Evolutionary conservation across 2,329 filamentous ascomycete genomes (phyloP).

Genomic region (Thielaviopsis euricoi): DNA sequence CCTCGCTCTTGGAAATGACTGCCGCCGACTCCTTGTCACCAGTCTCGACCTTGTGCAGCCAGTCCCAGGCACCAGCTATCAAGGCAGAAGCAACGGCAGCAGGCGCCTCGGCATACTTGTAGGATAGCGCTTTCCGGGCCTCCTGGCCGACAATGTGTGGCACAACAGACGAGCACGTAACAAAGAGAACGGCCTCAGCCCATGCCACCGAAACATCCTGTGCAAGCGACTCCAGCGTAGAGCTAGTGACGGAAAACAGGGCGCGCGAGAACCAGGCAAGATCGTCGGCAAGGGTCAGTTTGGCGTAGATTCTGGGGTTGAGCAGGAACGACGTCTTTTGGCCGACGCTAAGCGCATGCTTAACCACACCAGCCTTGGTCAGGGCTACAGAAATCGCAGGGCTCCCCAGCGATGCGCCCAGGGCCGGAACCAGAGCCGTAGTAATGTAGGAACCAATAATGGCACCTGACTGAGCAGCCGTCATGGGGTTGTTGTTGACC

Average conservation of each 20-base stretch:
- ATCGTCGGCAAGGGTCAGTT: slow-evolving; percentile 59
- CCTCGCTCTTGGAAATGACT: slow-evolving; percentile 45
- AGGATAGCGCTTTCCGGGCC: slow-evolving; percentile 43
- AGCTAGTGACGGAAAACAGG: slow-evolving; percentile 42
- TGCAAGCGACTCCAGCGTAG: slow-evolving; percentile 31
- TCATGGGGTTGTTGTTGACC: slow-evolving; percentile 57
- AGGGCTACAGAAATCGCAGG: slow-evolving; percentile 27
- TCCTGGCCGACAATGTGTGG: slow-evolving; percentile 47
- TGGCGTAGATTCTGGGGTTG: slow-evolving; percentile 70
- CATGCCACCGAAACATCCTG: slow-evolving; percentile 48
- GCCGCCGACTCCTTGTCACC: slow-evolving; percentile 68
- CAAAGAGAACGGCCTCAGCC: slow-evolving; percentile 73
- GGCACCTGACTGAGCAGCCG: slow-evolving; percentile 68
- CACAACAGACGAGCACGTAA: slow-evolving; percentile 47
- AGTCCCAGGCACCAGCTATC: slow-evolving; percentile 61
- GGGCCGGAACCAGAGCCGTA: slow-evolving; percentile 42
- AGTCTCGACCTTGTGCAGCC: slow-evolving; percentile 49
- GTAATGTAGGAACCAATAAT: slow-evolving; percentile 64
- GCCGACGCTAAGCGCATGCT: slow-evolving; percentile 50
- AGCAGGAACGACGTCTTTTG: slow-evolving; percentile 79
- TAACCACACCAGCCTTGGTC: slow-evolving; percentile 42
- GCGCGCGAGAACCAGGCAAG: slow-evolving; percentile 60
- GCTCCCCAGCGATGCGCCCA: slow-evolving; percentile 38
- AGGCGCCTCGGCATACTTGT: slow-evolving; percentile 45
- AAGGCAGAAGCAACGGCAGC: slow-evolving; percentile 44